Evolutionary conservation across 495 filamentous ascomycete genomes (phyloP), one percentile per base, ranked within the genome.

Genomic region (Pseudomonodictys pantanalensis): DNA sequence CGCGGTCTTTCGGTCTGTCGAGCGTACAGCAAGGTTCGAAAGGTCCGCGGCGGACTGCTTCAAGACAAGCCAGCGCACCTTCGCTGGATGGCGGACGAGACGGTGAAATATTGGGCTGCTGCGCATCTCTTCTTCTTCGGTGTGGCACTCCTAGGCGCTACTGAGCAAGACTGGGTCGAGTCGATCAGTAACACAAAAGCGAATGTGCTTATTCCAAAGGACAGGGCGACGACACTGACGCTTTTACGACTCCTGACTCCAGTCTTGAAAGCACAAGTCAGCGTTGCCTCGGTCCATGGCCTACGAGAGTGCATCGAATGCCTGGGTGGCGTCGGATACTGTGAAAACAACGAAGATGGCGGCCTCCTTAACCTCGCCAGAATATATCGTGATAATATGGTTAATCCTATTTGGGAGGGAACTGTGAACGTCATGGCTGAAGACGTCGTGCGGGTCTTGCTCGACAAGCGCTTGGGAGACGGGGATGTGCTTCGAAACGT

Each of bases 301-400:
- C 68, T 90, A 32, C 81, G 81, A 45, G 79, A 81, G 52, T 87
- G 82, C 57, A 86, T 88, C 75, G 85, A 88, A 69, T 74, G 80
- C 1, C 80, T 92, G 52, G 88, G 88, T 17, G 87, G 87, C n/a
- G 81, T 90, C 0, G 86, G 88, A 4, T 90, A 88, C 60, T 81
- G 89, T 50, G 81, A 89, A 58, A 82, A 84, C 62, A 76, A 78
- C 47, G 75, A 87, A 68, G 77, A 78, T 17, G 80, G 82, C 32
- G 62, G 50, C 10, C 33, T 60, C 18, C 69, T 86, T 49, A 91
- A 89, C 53, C 72, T 90, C 22, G 76, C 85, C 7, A 72, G 87
- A 9, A 71, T 90, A 8, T 79, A 83, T 58, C 77, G 88, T 6
- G 87, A 90, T 65, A 82, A 78, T 0, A 75, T 79, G 4, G 85